Evolutionary conservation across 2,329 filamentous ascomycete species (phyloP), one percentile per base, ranked within the genome.

Genomic region (Aureobasidium uvarum): DNA sequence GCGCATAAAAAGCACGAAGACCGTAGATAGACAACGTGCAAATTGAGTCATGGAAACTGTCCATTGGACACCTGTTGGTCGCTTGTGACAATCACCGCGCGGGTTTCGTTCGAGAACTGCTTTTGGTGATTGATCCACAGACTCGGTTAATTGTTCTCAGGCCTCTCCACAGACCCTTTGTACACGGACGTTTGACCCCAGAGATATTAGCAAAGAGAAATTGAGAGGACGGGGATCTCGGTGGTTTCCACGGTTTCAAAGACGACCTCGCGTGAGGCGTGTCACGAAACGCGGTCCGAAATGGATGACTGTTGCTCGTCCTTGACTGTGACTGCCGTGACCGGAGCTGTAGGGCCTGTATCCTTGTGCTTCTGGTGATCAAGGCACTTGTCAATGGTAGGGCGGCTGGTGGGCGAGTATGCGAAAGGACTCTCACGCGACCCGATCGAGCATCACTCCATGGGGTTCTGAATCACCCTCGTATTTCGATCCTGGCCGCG

Each of bases 121-220:
- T 38, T 28, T 14, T 5, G 18, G 13, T 20, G 23, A 14, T 14
- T 62, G 58, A 62, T 50, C 28, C 43, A 33, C 45, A 18, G 18
- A 38, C 36, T 62, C 59, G 46, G 46, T 25, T 62, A 43, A 62
- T 62, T 50, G 33, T 39, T 16, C 33, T 28, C 33, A 18, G 25
- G 33, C 28, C 43, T 62, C 58, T 46, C 43, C 58, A 39, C 58
- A 39, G 45, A 62, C 58, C 58, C 45, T 3, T 50, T 62, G 31
- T 20, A 62, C 59, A 62, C 59, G 59, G 59, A 62, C 59, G 33
- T 48, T 18, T 14, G 11, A 18, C 46, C 59, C 45, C 46, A 62
- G 59, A 33, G 33, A 62, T 52, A 62, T 62, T 62, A 62, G 59
- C 59, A 62, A 62, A 62, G 25, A 23, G 59, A 52, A 62, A 52